Evolutionary conservation across 2,329 filamentous ascomycete genomes (phyloP), one percentile per base, ranked within the genome.

Genomic region (Tolypocladium sp.): DNA sequence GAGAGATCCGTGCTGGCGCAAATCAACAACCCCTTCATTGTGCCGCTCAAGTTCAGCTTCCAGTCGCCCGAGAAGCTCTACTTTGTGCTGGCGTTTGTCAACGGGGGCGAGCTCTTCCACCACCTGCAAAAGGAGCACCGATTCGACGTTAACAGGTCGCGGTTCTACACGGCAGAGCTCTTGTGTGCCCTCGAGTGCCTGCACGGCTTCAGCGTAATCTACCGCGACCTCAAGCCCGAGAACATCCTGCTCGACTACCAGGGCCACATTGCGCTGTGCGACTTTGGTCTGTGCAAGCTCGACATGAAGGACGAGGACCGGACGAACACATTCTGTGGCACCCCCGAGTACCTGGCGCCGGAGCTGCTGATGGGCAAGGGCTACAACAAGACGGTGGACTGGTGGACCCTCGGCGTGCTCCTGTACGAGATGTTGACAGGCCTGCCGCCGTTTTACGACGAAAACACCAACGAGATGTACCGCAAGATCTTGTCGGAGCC

Each of bases 1-100:
- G 94, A 99, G 77, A 86, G 94, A 71, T 97, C 93, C n/a, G 94
- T 99, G 58, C 85, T 99, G 67, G 92, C 94, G 13, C 94, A 99
- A 81, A 99, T 99, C 79, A 97, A 99, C 85, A 99, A 97, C 68
- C 94, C 94, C 7, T 99, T 99, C 77, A 99, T 99, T 69, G 94
- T 97, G 10, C 94, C 94, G 2, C 84, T 99, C 68, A 99, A 99
- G 74, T 99, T 99, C 76, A 97, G 93, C 35, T 99, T 99, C 83
- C 94, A 99, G 71, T 97, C 93, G 15, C 94, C 94, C 2, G 94
- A 97, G 77, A 97, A 97, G 81, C 85, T 99, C 41, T 99, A 99
- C 75, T 89, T 99, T 60, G 93, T 99, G 25, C 77, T 97, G 61
- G 94, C 94, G 1, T 97, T 99, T 71, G 93, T 97, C 73, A 99